phyloP scores from a whole-genome alignment of 805 yeast genomes.

The Saccharomyces jurei region DNA sequence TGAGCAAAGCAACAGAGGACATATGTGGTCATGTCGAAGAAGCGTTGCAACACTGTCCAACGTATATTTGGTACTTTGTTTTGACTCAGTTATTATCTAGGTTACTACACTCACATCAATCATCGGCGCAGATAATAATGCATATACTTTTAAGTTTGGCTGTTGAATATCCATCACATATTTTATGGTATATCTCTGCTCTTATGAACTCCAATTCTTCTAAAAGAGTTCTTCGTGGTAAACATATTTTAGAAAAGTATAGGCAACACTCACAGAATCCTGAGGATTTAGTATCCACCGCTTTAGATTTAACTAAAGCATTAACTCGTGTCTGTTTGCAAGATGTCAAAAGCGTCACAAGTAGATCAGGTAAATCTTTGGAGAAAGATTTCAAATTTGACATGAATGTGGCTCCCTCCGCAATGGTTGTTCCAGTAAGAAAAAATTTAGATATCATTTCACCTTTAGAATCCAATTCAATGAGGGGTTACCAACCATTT shows the following conservation, averaged over 20 bases:
- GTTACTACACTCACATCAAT: constrained; percentile 51
- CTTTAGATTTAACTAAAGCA: constrained; percentile 16
- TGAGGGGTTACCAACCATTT: constrained; percentile 39
- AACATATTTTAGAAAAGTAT: constrained; percentile 34
- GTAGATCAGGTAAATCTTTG: constrained; percentile 27
- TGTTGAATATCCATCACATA: constrained; percentile 65
- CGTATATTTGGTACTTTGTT: constrained; percentile 69
- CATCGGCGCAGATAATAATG: constrained; percentile 48
- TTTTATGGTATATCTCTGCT: constrained; percentile 66
- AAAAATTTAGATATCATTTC: constrained; percentile 60
- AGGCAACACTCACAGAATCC: constrained; percentile 6
- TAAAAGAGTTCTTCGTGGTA: constrained; percentile 41
- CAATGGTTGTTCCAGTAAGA: constrained; percentile 67
- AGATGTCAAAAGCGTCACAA: constrained; percentile 16
- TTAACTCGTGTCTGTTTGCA: constrained; percentile 23
- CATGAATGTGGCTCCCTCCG: constrained; percentile 35
- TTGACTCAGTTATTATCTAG: constrained; percentile 81
- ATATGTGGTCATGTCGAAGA: constrained; percentile 43
- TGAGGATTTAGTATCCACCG: constrained; percentile 17
- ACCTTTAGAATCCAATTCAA: constrained; percentile 41
- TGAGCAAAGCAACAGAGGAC: constrained; percentile 33
- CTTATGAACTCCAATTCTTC: constrained; percentile 51
- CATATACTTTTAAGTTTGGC: constrained; percentile 52
- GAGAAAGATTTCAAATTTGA: constrained; percentile 38
- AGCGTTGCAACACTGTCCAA: constrained; percentile 40